These are phyloP conservation scores for Wakefieldia striispora DNA, from an alignment of 768 basidiomycete genomes.

Conservation along the genomic window DNA sequence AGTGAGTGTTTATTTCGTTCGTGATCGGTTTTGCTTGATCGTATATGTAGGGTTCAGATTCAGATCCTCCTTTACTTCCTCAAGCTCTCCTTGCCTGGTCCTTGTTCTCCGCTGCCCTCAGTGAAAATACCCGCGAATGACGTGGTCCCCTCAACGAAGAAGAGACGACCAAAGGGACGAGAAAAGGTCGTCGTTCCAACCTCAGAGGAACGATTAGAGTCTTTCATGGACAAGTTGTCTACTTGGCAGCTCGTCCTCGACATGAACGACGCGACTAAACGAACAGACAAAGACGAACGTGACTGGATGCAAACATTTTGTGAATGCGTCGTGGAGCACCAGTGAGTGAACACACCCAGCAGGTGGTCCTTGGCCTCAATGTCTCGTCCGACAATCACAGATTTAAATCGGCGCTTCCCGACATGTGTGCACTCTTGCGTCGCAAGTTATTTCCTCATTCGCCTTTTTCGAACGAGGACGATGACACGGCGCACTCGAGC, in stretches of 20 bases:
- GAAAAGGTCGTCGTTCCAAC: conserved; percentile 23
- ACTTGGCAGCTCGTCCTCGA: conserved; percentile 64
- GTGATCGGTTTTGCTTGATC: conserved; percentile 5
- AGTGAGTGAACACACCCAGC: conserved; percentile 39
- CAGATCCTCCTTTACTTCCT: conserved; percentile 72
- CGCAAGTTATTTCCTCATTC: conserved; percentile 66
- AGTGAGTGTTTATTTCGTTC: conserved; percentile 39
- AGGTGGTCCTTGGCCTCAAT: neutral
- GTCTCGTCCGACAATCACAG: conserved; percentile 33
- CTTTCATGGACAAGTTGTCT: conserved; percentile 76
- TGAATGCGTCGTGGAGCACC: conserved; percentile 61
- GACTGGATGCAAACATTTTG: conserved; percentile 80
- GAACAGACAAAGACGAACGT: conserved; percentile 30
- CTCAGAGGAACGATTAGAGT: conserved; percentile 57
- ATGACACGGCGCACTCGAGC: conserved; percentile 13
- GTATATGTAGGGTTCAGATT: conserved; percentile 57
- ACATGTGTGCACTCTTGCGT: conserved; percentile 54
- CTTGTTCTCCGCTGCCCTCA: conserved; percentile 29
- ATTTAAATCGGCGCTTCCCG: conserved; percentile 53
- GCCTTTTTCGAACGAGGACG: conserved; percentile 51
- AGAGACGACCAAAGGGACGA: conserved; percentile 24
- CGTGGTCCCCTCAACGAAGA: conserved; percentile 31
- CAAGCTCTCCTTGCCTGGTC: conserved; percentile 60
- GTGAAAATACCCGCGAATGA: conserved; percentile 26
- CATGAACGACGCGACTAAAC: conserved; percentile 36